A percentile compares a stretch with the other conserved stretches of the same genome.
Evolutionary conservation across 495 filamentous ascomycete species (phyloP).

Genomic region (Melanomma pulvis-pyrius): DNA sequence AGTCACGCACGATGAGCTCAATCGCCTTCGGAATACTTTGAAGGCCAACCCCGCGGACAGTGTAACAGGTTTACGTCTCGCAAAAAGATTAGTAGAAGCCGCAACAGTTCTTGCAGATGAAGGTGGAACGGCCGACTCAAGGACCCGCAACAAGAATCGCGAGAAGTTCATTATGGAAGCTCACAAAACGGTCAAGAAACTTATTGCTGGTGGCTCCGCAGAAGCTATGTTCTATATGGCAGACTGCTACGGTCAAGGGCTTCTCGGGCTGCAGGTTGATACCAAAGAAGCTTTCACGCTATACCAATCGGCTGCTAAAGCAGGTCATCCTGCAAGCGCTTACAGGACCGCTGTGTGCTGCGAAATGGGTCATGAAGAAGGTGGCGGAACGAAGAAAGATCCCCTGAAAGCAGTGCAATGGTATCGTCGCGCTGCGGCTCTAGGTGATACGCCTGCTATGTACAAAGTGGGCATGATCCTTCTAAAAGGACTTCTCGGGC

Average conservation of each 20-base stretch:
- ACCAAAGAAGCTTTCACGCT: constrained; percentile 87
- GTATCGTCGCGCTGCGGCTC: constrained; percentile 89
- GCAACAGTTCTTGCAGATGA: constrained; percentile 72
- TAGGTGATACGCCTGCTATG: constrained; percentile 92
- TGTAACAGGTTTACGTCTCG: constrained; percentile 68
- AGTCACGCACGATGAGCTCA: constrained; percentile 77
- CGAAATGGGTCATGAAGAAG: constrained; percentile 92
- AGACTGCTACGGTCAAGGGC: constrained; percentile 81
- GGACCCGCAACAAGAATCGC: constrained; percentile 71
- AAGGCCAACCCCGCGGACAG: constrained; percentile 72
- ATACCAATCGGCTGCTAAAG: constrained; percentile 91
- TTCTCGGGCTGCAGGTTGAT: constrained; percentile 70
- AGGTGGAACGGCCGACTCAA: constrained; percentile 69
- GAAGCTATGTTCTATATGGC: constrained; percentile 95
- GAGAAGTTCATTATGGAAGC: constrained; percentile 86
- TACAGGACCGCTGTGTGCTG: constrained; percentile 97
- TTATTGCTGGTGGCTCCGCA: constrained; percentile 64
- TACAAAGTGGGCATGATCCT: constrained; percentile 98
- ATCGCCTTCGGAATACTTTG: constrained; percentile 67
- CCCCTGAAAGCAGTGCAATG: constrained; percentile 93
- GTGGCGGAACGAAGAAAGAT: constrained; percentile 88
- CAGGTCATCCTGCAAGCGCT: constrained; percentile 79
- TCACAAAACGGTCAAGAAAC: constrained; percentile 86
- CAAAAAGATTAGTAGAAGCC: constrained; percentile 86
- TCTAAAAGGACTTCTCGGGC: constrained; percentile 90